phyloP scores from a whole-genome alignment of 306 rosid genomes.

The Sicyos baderoa region DNA sequence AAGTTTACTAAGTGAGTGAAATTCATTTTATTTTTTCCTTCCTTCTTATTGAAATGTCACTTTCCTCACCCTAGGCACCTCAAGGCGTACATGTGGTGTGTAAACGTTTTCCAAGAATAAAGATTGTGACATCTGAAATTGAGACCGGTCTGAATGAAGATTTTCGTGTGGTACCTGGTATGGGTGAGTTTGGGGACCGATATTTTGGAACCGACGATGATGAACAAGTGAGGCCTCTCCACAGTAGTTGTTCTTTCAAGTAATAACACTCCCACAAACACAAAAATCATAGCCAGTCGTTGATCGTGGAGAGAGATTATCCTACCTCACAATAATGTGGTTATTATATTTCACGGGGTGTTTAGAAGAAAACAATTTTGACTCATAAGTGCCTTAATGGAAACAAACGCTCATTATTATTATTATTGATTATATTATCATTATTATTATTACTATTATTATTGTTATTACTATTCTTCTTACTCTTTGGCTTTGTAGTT shows the following conservation, averaged over 20 bases:
- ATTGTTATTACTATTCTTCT: neutral
- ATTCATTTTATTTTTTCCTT: neutral
- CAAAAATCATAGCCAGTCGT: constrained; percentile 12
- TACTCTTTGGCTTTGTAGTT: constrained; percentile 8
- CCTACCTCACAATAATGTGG: constrained; percentile 14
- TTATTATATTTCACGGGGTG: constrained; percentile 9
- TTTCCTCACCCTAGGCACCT: constrained; percentile 63
- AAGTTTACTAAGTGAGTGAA: constrained; percentile 27
- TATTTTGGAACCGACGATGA: constrained; percentile 98
- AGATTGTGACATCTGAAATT: constrained; percentile 94
- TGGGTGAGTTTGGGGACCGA: constrained; percentile 99
- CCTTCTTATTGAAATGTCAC: neutral
- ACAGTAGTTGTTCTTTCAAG: constrained; percentile 28
- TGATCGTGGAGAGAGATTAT: constrained; percentile 9
- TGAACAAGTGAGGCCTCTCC: constrained; percentile 40
- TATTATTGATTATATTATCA: neutral
- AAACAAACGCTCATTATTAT: constrained; percentile 11
- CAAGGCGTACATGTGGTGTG: constrained; percentile 87
- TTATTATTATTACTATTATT: neutral
- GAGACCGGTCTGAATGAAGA: constrained; percentile 72
- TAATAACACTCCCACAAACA: constrained; percentile 16
- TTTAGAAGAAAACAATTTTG: constrained; percentile 11
- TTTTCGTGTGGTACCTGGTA: constrained; percentile 88
- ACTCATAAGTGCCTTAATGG: constrained; percentile 14
- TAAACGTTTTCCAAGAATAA: constrained; percentile 81